Base-by-base conservation (phyloP, 352 stramenopile genomes). In the Globisporangium splendens region DNA sequence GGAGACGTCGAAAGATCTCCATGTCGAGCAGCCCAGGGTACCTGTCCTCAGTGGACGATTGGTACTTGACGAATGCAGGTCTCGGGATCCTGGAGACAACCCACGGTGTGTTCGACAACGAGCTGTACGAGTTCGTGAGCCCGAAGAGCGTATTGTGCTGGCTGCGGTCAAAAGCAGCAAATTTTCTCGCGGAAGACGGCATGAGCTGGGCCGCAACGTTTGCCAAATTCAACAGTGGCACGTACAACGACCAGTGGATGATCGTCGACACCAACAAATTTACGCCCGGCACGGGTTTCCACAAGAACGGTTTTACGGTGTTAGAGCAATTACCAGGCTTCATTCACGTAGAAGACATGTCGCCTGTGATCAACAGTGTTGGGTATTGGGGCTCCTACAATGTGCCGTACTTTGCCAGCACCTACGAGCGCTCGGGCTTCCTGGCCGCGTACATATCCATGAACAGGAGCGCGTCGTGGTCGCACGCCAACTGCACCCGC, bases 201-300 rank as follows among this genome's bases (percentile, higher is more conserved):
- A 47, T 55, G 18, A 65, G 74, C 18, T 92, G 79, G 83, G 63
- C 65, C 0, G 47, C 54, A 14, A 74, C 60, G 7, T 88, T 90
- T 56, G 51, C 64, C 31, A 75, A 75, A 38, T 68, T 78, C 73
- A 87, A 90, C 71, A 86, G 75, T 56, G 75, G 81, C 54, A 90
- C 85, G 44, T 91, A 94, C 69, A 91, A 89, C 63, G 91, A 94
- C 57, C 82, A 92, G 68, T 95, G 84, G 79, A 89, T 92, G 82
- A 57, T 92, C 43, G 55, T 92, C 6, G 80, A 95, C 65, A 68
- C 70, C 17, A 84, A 79, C n/a, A 65, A 62, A 6, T 91, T 88
- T 55, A 52, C 69, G 13, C 58, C 63, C 0, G 70, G 73, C 21
- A 38, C 60, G 12, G 77, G 72, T 10, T 83, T 93, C 39, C 33